phyloP scores from a whole-genome alignment of 495 filamentous ascomycete genomes.

The Parmelia sp. region DNA sequence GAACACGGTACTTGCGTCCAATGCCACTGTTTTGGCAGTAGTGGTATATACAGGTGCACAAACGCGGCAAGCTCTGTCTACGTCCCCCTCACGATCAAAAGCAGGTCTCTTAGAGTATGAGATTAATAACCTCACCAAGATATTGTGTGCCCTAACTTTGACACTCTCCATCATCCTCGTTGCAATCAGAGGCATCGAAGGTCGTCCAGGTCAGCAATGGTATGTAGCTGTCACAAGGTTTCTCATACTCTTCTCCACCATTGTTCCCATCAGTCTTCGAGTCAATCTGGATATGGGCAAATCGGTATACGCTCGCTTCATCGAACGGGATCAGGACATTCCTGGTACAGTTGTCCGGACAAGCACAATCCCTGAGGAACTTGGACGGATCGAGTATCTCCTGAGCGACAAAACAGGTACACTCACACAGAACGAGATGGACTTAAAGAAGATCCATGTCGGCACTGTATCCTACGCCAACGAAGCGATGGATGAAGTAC shows the following conservation, averaged over 20 bases:
- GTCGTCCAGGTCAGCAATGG: slow-evolving; percentile 61
- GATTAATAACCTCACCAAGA: slow-evolving; percentile 97
- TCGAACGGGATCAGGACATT: slow-evolving; percentile 84
- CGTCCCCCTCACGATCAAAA: slow-evolving; percentile 83
- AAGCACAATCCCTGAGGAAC: slow-evolving; percentile 93
- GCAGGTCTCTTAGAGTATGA: slow-evolving; percentile 90
- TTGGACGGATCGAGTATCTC: slow-evolving; percentile 93
- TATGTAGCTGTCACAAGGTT: slow-evolving; percentile 95
- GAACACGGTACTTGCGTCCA: slow-evolving; percentile 93
- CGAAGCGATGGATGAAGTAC: slow-evolving; percentile 97
- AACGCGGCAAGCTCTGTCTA: slow-evolving; percentile 90
- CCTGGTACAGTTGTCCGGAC: slow-evolving; percentile 89
- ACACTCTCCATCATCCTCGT: slow-evolving; percentile 86
- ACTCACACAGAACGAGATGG: slow-evolving; percentile 96
- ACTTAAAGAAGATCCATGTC: slow-evolving; percentile 96
- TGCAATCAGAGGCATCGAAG: slow-evolving; percentile 71
- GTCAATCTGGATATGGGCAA: slow-evolving; percentile 98
- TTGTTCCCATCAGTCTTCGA: slow-evolving; percentile 92
- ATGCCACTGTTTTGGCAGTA: slow-evolving; percentile 76
- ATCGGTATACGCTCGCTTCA: slow-evolving; percentile 90
- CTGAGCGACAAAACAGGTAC: slow-evolving; percentile 97
- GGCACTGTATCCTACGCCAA: slow-evolving; percentile 97
- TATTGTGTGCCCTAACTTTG: slow-evolving; percentile 82
- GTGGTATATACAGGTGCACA: slow-evolving; percentile 93
- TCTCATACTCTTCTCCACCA: slow-evolving; percentile 95